Evolutionary conservation across 2,329 filamentous ascomycete genomes (phyloP), one percentile per base, ranked within the genome.

Genomic region (Xylariaceae sp.): DNA sequence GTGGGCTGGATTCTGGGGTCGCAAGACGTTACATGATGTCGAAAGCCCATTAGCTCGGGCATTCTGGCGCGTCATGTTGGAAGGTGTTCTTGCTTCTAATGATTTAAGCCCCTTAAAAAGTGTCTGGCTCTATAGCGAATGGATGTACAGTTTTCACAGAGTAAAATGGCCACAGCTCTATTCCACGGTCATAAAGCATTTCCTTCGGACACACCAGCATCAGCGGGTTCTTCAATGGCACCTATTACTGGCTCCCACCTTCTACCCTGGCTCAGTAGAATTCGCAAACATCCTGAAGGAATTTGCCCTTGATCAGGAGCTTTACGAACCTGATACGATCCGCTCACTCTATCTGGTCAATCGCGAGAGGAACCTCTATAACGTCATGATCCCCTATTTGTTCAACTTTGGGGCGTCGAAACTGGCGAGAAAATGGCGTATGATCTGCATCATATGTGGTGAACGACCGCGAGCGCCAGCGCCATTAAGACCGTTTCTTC

Each of bases 131-230:
- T 76, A 76, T 54, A 73, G 72, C 39, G 70, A 75, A 56, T 75
- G 73, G 66, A 73, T 82, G 53, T 64, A 67, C 32, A 63, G 68
- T 2, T 56, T 68, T 2, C 68, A 74, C 48, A 60, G 65, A 32
- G 72, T 72, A 9, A 65, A 65, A 41, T 83, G 79, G 80, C 79
- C 80, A 1, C 64, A 72, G 9, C 64, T 81, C 2, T 81, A 83
- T 59, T 65, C 67, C n/a, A 75, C 69, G n/a, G 61, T 76, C 9
- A 62, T 83, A 19, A 67, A 72, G 26, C 68, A 70, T 58, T 74
- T 75, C 46, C 67, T 83, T 4, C 66, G 64, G 1, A 70, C 69
- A 30, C 68, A 65, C 31, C 67, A 73, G 43, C 72, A 71, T 49
- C 65, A 68, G 1, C 64, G 70, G 45, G 74, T 71, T 6, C 53